Evolutionary conservation across 768 basidiomycete species (phyloP).

Genomic region (Jaapia argillacea): DNA sequence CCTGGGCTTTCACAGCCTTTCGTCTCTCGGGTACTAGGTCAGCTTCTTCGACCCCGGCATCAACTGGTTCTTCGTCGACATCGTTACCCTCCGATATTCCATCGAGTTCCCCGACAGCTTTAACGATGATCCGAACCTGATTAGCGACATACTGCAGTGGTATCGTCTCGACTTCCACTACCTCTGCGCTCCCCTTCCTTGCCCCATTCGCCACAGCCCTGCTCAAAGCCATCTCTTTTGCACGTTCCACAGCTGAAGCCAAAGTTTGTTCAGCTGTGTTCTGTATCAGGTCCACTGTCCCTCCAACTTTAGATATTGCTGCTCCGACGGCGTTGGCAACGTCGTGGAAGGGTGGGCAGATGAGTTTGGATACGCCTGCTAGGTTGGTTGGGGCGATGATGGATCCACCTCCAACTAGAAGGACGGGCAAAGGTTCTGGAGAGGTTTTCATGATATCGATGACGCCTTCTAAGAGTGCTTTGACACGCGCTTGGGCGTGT

Average conservation of each 20-base stretch:
- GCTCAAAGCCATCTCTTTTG: constrained; percentile 21
- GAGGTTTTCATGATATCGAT: constrained; percentile 59
- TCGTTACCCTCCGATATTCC: neutral
- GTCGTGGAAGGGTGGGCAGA: constrained; percentile 32
- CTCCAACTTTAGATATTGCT: constrained; percentile 13
- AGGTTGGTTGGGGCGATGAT: constrained; percentile 44
- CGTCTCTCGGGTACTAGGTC: neutral
- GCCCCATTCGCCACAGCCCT: constrained; percentile 21
- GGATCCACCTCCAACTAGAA: constrained; percentile 59
- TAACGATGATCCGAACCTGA: constrained; percentile 45
- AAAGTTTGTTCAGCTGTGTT: constrained; percentile 10
- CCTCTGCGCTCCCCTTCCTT: constrained; percentile 31
- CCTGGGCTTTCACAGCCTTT: neutral
- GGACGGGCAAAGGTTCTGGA: constrained; percentile 41
- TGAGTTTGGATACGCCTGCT: constrained; percentile 20
- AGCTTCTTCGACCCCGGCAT: neutral
- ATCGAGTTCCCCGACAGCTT: constrained; percentile 42
- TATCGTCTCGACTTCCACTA: constrained; percentile 47
- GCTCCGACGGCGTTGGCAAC: constrained; percentile 55
- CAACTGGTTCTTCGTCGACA: neutral
- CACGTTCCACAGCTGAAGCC: constrained; percentile 20
- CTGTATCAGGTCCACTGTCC: constrained; percentile 27
- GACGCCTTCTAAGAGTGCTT: constrained; percentile 31
- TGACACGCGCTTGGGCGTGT: constrained; percentile 30
- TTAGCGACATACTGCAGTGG: constrained; percentile 46